Base-by-base conservation (phyloP, 345 rosid species). In the Boechera stricta region DNA sequence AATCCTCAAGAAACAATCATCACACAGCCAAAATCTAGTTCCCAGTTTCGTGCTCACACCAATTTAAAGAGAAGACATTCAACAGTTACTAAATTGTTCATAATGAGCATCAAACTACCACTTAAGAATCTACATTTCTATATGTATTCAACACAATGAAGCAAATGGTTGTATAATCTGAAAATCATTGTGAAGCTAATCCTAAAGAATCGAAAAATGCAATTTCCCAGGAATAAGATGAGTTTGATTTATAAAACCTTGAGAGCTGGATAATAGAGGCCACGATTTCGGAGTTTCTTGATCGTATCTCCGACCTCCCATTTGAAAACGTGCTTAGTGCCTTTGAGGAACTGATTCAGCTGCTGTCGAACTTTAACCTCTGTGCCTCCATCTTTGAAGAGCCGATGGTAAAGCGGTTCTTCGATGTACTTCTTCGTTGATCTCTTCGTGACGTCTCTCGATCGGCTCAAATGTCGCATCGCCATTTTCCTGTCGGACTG, bases 301-400 rank as follows among this genome's bases (percentile, higher is more conserved):
- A 92, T 75, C 26, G 99, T 91, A 69, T 88, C 88, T 13, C 92
- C 97, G 2, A 90, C 94, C 76, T 95, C 99, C 99, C 99, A 95
- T 86, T 95, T 95, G 85, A 77, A 95, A 21, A 86, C 98, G 62
- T 89, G 92, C 77, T 92, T 95, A 62, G 87, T 83, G 86, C 92
- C 84, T 76, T 85, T 92, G 78, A 95, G 82, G 86, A 95, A 91
- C 67, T 72, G 84, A 70, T 91, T 95, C 71, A 95, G 80, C 72
- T 91, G 91, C 47, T 86, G 89, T 7, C 89, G 86, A 55, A 95
- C 89, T 59, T 74, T 86, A 10, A 79, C 65, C 80, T 92, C 97
- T 7, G 89, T 63, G 67, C 96, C 77, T 3, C 99, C 98, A 49
- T 88, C 84, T 57, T 87, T 88, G 89, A 95, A 92, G 29, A 95